Evolutionary conservation across 2,329 filamentous ascomycete species (phyloP).

Genomic region (Sphaceloma murrayae): DNA sequence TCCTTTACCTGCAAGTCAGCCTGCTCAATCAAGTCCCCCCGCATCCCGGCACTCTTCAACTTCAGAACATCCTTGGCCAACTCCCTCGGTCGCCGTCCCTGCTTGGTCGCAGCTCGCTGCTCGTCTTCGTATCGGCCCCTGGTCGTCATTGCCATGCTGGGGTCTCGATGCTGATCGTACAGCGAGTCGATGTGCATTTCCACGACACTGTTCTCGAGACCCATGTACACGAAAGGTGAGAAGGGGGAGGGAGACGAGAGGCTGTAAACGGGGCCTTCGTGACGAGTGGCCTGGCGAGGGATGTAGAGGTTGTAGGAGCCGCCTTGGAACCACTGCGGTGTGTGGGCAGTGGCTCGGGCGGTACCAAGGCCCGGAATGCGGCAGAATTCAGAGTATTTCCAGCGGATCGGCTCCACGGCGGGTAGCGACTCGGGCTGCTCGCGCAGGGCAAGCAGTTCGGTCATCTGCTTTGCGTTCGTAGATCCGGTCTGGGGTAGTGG

Average conservation of each 20-base stretch:
- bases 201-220: constrained; percentile 38
- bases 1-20: constrained; percentile 24
- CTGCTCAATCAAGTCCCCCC: constrained; percentile 41
- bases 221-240: constrained; percentile 40
- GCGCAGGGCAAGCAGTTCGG: too few relatives aligned
- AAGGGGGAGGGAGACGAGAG: constrained; percentile 37
- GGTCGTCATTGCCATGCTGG: constrained; percentile 24
- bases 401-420: neutral
- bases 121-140: constrained; percentile 18
- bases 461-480: too few relatives aligned
- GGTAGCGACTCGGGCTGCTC: too few relatives aligned
- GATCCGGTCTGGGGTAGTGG: too few relatives aligned
- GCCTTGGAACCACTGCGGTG: neutral
- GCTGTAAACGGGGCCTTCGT: constrained; percentile 39
- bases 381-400: neutral
- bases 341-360: neutral
- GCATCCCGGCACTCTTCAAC: constrained; percentile 30
- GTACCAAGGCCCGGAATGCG: neutral
- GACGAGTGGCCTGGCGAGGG: neutral
- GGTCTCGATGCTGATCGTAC: constrained; percentile 36
- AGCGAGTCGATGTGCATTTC: constrained; percentile 37
- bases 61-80: constrained; percentile 20
- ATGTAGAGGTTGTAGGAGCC: constrained; percentile 16
- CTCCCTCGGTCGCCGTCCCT: neutral
- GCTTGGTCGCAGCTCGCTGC: neutral